phyloP scores from a whole-genome alignment of 768 basidiomycete species.

The Leccinellum rugosiceps region DNA sequence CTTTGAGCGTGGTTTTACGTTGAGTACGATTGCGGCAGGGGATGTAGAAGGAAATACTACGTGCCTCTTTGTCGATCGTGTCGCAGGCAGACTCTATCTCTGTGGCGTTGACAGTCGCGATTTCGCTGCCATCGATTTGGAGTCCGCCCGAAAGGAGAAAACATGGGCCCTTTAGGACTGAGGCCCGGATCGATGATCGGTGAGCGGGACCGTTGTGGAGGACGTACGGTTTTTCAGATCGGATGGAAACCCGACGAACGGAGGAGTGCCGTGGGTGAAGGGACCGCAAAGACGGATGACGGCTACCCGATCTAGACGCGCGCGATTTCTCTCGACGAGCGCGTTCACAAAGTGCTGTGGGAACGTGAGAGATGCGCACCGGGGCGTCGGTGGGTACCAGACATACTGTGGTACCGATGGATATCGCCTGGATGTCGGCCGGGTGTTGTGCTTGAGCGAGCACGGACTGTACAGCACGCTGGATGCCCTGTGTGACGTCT shows the following conservation, averaged over 20 bases:
- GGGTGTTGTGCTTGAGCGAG: conserved; percentile 37
- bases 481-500: conserved; percentile 58
- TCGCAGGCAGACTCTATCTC: conserved; percentile 45
- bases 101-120: conserved; percentile 38
- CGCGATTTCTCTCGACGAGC: conserved; percentile 52
- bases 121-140: conserved; percentile 49
- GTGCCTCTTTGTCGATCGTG: conserved; percentile 33
- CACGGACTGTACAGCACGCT: conserved; percentile 45
- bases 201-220: conserved; percentile 3
- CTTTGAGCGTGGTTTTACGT: conserved; percentile 12
- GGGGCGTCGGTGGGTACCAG: not conserved
- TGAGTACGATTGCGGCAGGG: not conserved
- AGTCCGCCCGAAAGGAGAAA: conserved; percentile 38
- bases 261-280: conserved; percentile 55
- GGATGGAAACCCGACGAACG: conserved; percentile 50
- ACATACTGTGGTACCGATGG: conserved; percentile 59
- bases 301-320: conserved; percentile 55
- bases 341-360: conserved; percentile 54
- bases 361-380: not conserved
- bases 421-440: conserved; percentile 44
- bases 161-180: conserved; percentile 29
- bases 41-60: not conserved
- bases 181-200: not conserved
- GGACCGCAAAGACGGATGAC: conserved; percentile 62
- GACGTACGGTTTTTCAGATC: conserved; percentile 30